Evolutionary conservation across 1,139 yeast species (phyloP), one percentile per base, ranked within the genome.

Genomic region (Wickerhamiella infanticola): DNA sequence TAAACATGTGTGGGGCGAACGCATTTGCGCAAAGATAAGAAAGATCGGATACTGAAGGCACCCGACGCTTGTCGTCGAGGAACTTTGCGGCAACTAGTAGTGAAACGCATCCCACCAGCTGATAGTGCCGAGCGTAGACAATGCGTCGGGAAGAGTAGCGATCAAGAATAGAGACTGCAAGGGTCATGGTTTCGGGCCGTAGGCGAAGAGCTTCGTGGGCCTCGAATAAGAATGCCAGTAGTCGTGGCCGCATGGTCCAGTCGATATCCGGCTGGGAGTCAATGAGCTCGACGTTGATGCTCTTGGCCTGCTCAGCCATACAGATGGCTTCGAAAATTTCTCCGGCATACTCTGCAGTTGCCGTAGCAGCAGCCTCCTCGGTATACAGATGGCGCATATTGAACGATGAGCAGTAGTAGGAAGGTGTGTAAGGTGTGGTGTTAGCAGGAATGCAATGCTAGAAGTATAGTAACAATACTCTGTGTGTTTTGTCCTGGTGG

Each of bases 81-180:
- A 82, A 84, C 63, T 90, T 90, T 46, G 94, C 85, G 5, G 97
- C 95, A 42, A 90, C 77, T 96, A 97, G 88, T 47, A 90, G 70
- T 4, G 95, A 84, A 1, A 95, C 81, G 58, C 95, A 82, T 2
- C 95, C 95, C 11, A 90, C 90, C 51, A 90, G 68, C 62, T 88
- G 96, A 62, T 85, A 86, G 62, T 90, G 97, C 54, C 86, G 77
- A 58, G 82, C 83, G 64, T 81, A 83, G n/a, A 88, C 94, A 23
- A 88, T 81, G 53, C 98, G 73, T 57, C 79, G 81, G 37, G 96
- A 82, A 61, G 95, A 81, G 66, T 90, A 90, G 51, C 95, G 75
- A 63, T 90, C 98, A 41, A 85, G 78, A 52, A 88, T 77, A 62
- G 79, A 79, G 61, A 85, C 72, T 45, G 94, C 80, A 48, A 83